These are phyloP conservation scores for Pyrus bretschneideri DNA, from an alignment of 306 rosid species.

Conservation along the genomic window DNA sequence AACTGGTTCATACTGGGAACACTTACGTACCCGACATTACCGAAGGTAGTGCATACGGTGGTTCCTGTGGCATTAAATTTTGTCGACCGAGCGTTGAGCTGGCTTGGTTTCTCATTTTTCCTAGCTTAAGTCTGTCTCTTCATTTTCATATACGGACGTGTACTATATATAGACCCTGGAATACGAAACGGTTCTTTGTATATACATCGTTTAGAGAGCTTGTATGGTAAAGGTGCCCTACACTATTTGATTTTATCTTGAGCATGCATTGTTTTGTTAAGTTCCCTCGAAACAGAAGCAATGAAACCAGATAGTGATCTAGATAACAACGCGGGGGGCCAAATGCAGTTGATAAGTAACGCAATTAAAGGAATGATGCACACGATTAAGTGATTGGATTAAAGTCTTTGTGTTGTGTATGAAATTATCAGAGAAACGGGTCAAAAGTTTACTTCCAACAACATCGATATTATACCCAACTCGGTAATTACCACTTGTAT, in stretches of 20 bases:
- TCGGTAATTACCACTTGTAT: too few relatives aligned
- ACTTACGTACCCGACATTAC: slow-evolving; percentile 64
- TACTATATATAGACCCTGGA: background rate
- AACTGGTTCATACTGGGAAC: slow-evolving; percentile 87
- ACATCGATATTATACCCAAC: too few relatives aligned
- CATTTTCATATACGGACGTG: background rate
- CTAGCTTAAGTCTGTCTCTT: background rate
- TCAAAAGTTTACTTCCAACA: too few relatives aligned
- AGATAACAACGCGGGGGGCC: too few relatives aligned
- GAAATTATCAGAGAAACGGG: too few relatives aligned
- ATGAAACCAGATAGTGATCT: too few relatives aligned
- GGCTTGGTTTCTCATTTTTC: slow-evolving; percentile 24
- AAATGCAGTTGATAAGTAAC: background rate
- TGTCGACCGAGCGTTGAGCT: slow-evolving; percentile 11
- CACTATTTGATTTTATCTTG: background rate
- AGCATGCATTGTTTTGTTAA: background rate
- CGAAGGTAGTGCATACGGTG: slow-evolving; percentile 35
- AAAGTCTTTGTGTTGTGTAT: too few relatives aligned
- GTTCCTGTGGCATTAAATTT: slow-evolving; percentile 30
- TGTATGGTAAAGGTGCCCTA: background rate
- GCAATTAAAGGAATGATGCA: background rate
- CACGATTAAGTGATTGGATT: background rate
- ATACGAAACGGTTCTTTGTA: background rate
- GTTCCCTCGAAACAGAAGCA: too few relatives aligned
- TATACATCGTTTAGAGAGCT: background rate